Percentiles rank a stretch among this genome's conserved stretches.
Evolutionary conservation across 2,329 filamentous ascomycete genomes (phyloP).

Genomic region (Pseudopyricularia javanii): DNA sequence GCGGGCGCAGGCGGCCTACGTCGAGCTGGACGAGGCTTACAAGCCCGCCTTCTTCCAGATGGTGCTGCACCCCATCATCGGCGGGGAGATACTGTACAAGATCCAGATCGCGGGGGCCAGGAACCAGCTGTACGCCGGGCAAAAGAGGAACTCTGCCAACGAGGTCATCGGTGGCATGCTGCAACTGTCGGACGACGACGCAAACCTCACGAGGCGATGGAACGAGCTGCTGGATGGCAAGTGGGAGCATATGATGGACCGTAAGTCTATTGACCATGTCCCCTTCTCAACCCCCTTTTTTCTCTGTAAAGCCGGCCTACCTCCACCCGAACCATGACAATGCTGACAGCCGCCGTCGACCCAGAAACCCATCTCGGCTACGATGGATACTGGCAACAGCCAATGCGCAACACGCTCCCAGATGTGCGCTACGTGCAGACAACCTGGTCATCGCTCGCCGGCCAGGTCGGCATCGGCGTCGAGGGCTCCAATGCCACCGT

Average conservation of each 20-base stretch:
- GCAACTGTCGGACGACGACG: constrained; percentile 42
- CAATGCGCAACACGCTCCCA: constrained; percentile 57
- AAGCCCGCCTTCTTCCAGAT: constrained; percentile 51
- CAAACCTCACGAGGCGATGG: constrained; percentile 41
- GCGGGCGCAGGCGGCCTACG: constrained; percentile 43
- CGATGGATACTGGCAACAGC: constrained; percentile 53
- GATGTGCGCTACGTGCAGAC: constrained; percentile 48
- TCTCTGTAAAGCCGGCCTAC: neutral
- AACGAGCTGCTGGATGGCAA: constrained; percentile 47
- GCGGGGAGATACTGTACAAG: constrained; percentile 42
- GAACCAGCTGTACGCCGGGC: constrained; percentile 39
- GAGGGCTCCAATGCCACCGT: constrained; percentile 56
- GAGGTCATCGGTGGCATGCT: constrained; percentile 37
- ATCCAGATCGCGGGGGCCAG: constrained; percentile 35
- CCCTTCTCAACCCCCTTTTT: no score
- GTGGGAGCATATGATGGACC: constrained; percentile 51
- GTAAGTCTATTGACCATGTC: constrained; percentile 16
- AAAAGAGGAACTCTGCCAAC: constrained; percentile 44
- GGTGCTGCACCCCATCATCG: constrained; percentile 46
- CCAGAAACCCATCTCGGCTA: constrained; percentile 41
- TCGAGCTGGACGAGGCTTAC: constrained; percentile 32
- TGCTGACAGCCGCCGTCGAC: constrained; percentile 5
- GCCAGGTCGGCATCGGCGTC: constrained; percentile 49
- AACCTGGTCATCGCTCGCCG: constrained; percentile 39
- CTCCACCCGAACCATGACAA: no score